Conservation (phyloP, 371 early-diverging fungal species). For the Zychaea mexicana region DNA sequence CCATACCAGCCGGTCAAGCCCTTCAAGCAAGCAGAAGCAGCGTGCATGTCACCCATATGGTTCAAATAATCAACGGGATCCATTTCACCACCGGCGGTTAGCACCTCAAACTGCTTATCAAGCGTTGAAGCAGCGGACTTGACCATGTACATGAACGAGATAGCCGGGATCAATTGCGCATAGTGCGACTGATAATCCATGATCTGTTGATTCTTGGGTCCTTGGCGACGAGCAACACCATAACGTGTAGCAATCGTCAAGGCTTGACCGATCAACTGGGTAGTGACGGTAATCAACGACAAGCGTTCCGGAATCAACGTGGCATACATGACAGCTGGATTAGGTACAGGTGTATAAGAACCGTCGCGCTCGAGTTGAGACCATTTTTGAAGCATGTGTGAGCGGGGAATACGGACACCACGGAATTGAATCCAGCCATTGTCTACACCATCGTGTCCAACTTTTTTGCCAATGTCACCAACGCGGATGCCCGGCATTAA, state of each 20-base stretch:
- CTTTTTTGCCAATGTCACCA: conserved; percentile 87
- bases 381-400: conserved; percentile 79
- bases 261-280: conserved; percentile 49
- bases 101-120: conserved; percentile 29
- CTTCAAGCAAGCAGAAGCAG: conserved; percentile 59
- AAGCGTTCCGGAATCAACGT: conserved; percentile 72
- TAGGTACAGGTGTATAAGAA: conserved; percentile 58
- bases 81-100: conserved; percentile 45
- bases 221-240: conserved; percentile 69
- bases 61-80: conserved; percentile 47
- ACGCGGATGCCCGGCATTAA: conserved; percentile 75
- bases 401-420: conserved; percentile 82
- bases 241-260: conserved; percentile 71
- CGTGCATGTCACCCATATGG: conserved; percentile 65
- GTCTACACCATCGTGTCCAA: conserved; percentile 83
- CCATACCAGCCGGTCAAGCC: conserved; percentile 61
- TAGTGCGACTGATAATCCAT: conserved; percentile 69
- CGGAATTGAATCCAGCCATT: conserved; percentile 96
- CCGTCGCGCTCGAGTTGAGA: conserved; percentile 64
- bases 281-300: conserved; percentile 42
- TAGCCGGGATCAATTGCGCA: conserved; percentile 58
- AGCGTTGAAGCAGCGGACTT: conserved; percentile 17
- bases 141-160: conserved; percentile 61
- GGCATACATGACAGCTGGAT: conserved; percentile 63
- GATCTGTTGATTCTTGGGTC: conserved; percentile 65